A percentile compares a stretch with the other conserved stretches of the same genome.
Evolutionary conservation across 2,329 filamentous ascomycete species (phyloP).

Genomic region (Fusarium sp.): DNA sequence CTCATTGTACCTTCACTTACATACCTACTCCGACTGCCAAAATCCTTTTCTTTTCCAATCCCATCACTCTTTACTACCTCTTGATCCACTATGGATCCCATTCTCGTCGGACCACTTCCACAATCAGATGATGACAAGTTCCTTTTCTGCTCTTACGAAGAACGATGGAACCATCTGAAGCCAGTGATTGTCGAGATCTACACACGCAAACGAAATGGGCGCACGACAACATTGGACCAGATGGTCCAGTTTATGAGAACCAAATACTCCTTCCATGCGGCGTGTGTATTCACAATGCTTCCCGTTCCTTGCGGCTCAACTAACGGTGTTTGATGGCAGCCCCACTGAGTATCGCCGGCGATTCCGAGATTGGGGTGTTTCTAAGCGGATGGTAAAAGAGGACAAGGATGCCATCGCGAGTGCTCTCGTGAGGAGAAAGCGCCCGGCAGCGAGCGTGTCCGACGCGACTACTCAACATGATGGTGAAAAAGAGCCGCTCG

Average conservation of each 20-base stretch:
- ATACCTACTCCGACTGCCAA: background rate
- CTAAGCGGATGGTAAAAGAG: background rate
- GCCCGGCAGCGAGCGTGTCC: background rate
- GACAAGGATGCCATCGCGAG: background rate
- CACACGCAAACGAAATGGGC: background rate
- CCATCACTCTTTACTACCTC: background rate
- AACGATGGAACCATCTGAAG: background rate
- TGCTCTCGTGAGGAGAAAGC: background rate
- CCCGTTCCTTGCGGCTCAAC: background rate
- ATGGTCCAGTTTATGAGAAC: background rate
- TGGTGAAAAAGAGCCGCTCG: background rate
- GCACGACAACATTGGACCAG: background rate
- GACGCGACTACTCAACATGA: background rate
- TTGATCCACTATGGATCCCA: background rate
- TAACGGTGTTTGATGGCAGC: background rate
- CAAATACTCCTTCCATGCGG: background rate
- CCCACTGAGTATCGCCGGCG: background rate
- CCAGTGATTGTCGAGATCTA: background rate
- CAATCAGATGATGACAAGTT: background rate
- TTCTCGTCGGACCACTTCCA: background rate
- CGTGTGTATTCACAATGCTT: background rate
- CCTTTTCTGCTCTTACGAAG: background rate
- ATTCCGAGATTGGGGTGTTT: background rate
- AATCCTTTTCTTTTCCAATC: background rate
- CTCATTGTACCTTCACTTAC: background rate